Evolutionary conservation across 1,284 basidiomycete genomes (phyloP).

Genomic region (Marasmius oreades): DNA sequence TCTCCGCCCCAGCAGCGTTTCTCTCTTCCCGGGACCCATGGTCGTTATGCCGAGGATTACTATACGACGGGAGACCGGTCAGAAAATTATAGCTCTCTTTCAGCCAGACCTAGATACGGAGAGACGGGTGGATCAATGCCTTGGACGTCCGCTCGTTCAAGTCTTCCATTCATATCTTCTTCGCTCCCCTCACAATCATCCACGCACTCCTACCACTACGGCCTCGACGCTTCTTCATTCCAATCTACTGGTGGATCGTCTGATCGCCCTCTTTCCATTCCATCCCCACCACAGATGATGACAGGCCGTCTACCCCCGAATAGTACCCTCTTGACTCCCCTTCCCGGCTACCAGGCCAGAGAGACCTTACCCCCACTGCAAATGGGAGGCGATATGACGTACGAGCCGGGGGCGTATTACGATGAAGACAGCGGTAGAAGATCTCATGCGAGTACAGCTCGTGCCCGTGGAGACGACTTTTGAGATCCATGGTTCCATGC

Average conservation of each 20-base stretch:
- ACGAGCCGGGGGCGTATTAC: conserved; percentile 24
- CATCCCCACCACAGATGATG: conserved; percentile 23
- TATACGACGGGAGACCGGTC: conserved; percentile 4
- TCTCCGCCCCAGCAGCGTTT: conserved; percentile 10
- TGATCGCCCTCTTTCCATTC: conserved; percentile 12
- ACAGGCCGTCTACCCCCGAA: conserved; percentile 35
- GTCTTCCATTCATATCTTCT: conserved; percentile 9
- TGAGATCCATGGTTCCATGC: conserved; percentile 12
- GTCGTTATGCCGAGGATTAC: background rate
- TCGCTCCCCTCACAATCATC: conserved; percentile 11
- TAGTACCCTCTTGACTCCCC: conserved; percentile 48
- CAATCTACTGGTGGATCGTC: conserved; percentile 5
- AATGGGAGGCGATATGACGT: conserved; percentile 9
- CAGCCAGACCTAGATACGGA: conserved; percentile 9
- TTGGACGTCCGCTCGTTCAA: conserved; percentile 11
- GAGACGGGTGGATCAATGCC: background rate
- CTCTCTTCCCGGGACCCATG: conserved; percentile 1
- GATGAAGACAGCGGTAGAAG: conserved; percentile 32
- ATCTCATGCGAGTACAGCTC: conserved; percentile 35
- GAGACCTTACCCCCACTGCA: conserved; percentile 10
- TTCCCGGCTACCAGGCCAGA: conserved; percentile 38
- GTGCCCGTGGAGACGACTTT: conserved; percentile 33
- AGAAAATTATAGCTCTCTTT: conserved; percentile 2
- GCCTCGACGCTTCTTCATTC: conserved; percentile 5
- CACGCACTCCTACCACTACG: background rate